Conservation (phyloP, 208 protist species). For the Herpetomonas tarakana region DNA sequence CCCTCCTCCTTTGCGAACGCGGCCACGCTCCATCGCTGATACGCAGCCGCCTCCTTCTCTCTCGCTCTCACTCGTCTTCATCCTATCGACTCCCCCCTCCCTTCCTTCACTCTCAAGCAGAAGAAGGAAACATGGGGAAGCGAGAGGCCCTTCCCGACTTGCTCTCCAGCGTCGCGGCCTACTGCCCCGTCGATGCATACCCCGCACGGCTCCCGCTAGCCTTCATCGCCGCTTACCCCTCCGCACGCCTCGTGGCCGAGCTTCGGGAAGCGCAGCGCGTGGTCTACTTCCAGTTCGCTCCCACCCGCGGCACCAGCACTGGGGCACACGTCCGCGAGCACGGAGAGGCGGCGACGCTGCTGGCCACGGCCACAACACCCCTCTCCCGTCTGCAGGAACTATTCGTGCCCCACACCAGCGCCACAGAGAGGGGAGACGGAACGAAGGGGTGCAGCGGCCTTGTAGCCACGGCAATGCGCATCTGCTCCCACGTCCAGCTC, state of each 20-base stretch:
- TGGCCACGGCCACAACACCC: conserved; percentile 34
- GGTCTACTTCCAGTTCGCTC: conserved; percentile 20
- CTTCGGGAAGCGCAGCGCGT: conserved; percentile 25
- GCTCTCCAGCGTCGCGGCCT: too few relatives aligned
- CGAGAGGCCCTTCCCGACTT: too few relatives aligned
- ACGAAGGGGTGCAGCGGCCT: not conserved
- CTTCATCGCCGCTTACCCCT: conserved; percentile 30
- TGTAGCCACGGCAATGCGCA: not conserved
- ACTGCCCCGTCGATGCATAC: conserved; percentile 11
- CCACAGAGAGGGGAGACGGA: not conserved
- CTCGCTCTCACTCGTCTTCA: too few relatives aligned
- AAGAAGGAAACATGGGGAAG: too few relatives aligned
- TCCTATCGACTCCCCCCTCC: too few relatives aligned
- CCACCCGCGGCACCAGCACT: not conserved
- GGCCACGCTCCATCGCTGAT: too few relatives aligned
- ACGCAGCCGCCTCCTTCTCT: too few relatives aligned
- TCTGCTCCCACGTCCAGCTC: not conserved
- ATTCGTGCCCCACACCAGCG: conserved; percentile 7
- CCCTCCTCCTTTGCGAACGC: too few relatives aligned
- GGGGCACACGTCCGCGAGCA: conserved; percentile 1
- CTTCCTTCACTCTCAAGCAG: too few relatives aligned
- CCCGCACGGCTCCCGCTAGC: conserved; percentile 31
- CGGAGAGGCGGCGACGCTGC: not conserved
- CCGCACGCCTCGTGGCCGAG: conserved; percentile 39
- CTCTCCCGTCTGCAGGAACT: conserved; percentile 10